Evolutionary conservation across 2,329 filamentous ascomycete genomes (phyloP).

Genomic region (Hypoxylon sp.): DNA sequence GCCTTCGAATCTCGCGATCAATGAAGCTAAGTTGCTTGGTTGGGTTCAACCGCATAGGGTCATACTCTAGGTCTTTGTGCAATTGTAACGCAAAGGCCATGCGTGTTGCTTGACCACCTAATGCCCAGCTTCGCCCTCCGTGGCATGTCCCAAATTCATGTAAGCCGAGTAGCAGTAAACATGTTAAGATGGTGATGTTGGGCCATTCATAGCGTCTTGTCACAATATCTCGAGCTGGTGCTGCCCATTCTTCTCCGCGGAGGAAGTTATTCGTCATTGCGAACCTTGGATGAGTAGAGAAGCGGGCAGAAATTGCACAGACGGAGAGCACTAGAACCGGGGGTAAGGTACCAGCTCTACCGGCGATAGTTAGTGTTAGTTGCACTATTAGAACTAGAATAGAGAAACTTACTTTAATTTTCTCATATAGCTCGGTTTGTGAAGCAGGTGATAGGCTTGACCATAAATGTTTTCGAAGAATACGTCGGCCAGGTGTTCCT

Average conservation of each 20-base stretch:
- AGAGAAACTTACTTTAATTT: slow-evolving; percentile 74
- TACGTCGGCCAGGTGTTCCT: slow-evolving; percentile 92
- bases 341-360: slow-evolving; percentile 81
- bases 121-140: slow-evolving; percentile 94
- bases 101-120: slow-evolving; percentile 93
- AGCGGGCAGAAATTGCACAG: slow-evolving; percentile 94
- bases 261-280: slow-evolving; percentile 84
- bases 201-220: slow-evolving; percentile 92
- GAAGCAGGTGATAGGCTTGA: slow-evolving; percentile 92
- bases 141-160: slow-evolving; percentile 98
- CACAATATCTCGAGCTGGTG: slow-evolving; percentile 87
- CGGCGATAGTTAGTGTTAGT: slow-evolving; percentile 47
- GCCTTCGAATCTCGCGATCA: slow-evolving; percentile 90
- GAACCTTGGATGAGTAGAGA: slow-evolving; percentile 89
- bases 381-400: slow-evolving; percentile 44
- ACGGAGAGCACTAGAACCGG: slow-evolving; percentile 94
- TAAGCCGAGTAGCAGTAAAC: slow-evolving; percentile 87
- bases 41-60: slow-evolving; percentile 76
- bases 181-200: slow-evolving; percentile 95
- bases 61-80: slow-evolving; percentile 90
- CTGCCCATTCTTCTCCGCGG: slow-evolving; percentile 92
- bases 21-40: slow-evolving; percentile 84
- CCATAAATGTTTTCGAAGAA: slow-evolving; percentile 98
- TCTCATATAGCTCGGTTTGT: slow-evolving; percentile 98
- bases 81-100: slow-evolving; percentile 98